Base-by-base conservation (phyloP, 2,329 filamentous ascomycete species). In the Paramyrothecium roridum region DNA sequence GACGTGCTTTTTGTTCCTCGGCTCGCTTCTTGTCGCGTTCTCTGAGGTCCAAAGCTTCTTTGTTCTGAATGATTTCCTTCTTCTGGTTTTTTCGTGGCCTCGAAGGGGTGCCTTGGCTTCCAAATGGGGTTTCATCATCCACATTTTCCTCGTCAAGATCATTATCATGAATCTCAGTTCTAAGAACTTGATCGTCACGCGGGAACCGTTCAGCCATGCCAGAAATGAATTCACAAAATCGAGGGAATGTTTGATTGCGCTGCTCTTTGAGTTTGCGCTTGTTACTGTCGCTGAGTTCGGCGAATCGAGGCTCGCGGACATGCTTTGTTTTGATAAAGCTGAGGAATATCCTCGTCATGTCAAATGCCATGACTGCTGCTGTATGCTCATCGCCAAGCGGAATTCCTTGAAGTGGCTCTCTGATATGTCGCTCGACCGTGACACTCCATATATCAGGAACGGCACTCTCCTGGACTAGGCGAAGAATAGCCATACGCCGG, bases 1-100 rank as follows among this genome's bases (percentile, higher is more conserved):
- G 73, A 23, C 86, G 83, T 57, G 73, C 68, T 52, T 83, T 78
- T 64, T 86, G 82, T 54, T 82, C 77, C 55, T 77, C 70, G 4
- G 79, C 67, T 53, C 84, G 80, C n/a, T 73, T 70, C 53, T 75
- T 73, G 52, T 86, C 85, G 53, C 72, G 77, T 50, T 82, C 76
- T 61, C 88, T 81, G 33, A 84, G 73, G 45, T 80, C 74, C 46
- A 80, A 74, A 1, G 81, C 71, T 17, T 64, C 67, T 40, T 65
- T 70, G 55, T 75, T 63, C 17, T 68, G 70, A 2, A 75, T 58
- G 30, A 75, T 70, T 53, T 73, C 70, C 50, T 64, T 72, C 1
- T 40, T 47, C 2, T 20, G 52, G 11, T 52, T 53, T 30, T 58
- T 71, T 21, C 66, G 65, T 19, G 54, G 30, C 40, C 59, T 62